These are phyloP conservation scores for Lithocarpus polystachyus DNA, from an alignment of 306 rosid species.

Conservation along the genomic window DNA sequence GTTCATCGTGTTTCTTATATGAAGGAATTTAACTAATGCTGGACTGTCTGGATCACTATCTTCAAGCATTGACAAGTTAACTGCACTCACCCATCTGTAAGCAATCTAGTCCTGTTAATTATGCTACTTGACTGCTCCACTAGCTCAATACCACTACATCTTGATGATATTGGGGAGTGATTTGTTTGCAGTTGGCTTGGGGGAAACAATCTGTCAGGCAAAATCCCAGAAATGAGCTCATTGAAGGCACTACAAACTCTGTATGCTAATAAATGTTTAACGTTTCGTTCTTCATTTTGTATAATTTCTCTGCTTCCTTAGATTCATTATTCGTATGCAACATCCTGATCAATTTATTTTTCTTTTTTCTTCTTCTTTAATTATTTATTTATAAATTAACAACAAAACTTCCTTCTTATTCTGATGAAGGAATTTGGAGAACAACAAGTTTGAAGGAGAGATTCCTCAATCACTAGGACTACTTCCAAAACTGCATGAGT, in stretches of 20 bases:
- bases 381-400: not conserved
- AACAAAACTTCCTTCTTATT: not conserved
- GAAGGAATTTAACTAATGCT: slow-evolving; percentile 62
- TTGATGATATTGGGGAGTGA: slow-evolving; percentile 14
- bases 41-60: slow-evolving; percentile 63
- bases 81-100: slow-evolving; percentile 61
- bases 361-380: slow-evolving; percentile 5
- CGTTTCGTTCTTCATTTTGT: not conserved
- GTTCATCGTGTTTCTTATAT: slow-evolving; percentile 12
- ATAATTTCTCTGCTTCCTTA: slow-evolving; percentile 8
- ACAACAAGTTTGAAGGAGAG: slow-evolving; percentile 65
- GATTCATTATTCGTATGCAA: not conserved
- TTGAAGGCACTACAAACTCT: slow-evolving; percentile 54
- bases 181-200: slow-evolving; percentile 66
- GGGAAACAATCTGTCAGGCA: slow-evolving; percentile 64
- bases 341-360: not conserved
- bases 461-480: slow-evolving; percentile 45
- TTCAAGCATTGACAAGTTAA: slow-evolving; percentile 46
- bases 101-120: slow-evolving; percentile 21
- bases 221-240: slow-evolving; percentile 58
- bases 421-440: slow-evolving; percentile 73
- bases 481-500: slow-evolving; percentile 53
- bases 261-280: slow-evolving; percentile 41
- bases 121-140: not conserved
- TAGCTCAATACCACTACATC: not conserved